Percentiles rank a stretch among this genome's conserved stretches.
These are phyloP conservation scores for Xylaria scruposa DNA, from an alignment of 495 filamentous ascomycete species.

Conservation along the genomic window DNA sequence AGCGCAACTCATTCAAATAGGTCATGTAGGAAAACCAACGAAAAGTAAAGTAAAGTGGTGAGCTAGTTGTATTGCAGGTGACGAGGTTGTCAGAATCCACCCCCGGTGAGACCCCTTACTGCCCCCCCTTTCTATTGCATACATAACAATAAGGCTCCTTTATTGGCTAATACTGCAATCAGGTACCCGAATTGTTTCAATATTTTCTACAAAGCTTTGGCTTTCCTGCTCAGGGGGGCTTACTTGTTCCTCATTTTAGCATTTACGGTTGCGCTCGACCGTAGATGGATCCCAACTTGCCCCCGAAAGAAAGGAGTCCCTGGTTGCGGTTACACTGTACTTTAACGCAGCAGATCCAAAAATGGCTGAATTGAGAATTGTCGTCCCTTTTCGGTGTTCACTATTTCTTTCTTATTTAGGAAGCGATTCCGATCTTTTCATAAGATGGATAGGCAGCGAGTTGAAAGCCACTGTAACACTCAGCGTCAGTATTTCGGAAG, in stretches of 20 bases:
- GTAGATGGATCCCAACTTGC: conserved; percentile 25
- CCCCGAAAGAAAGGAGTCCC: conserved; percentile 37
- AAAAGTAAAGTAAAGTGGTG: too few species aligned
- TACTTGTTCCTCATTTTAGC: conserved; percentile 30
- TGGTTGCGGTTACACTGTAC: conserved; percentile 42
- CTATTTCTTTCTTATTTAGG: background rate
- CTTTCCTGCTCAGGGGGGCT: conserved; percentile 30
- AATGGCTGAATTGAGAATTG: conserved; percentile 51
- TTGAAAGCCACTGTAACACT: conserved; percentile 31
- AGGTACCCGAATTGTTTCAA: background rate
- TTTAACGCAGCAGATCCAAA: conserved; percentile 49
- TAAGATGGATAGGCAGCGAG: conserved; percentile 46
- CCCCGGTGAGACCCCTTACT: too few species aligned
- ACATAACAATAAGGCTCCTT: too few species aligned
- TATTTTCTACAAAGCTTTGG: conserved; percentile 27
- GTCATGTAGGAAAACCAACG: too few species aligned
- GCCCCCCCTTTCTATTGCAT: too few species aligned
- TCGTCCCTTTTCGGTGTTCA: background rate
- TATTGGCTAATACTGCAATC: too few species aligned
- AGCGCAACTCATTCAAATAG: too few species aligned
- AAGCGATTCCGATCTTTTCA: conserved; percentile 26
- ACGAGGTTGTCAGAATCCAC: too few species aligned
- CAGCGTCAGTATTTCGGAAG: background rate
- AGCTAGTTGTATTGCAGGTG: too few species aligned
- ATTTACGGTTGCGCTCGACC: conserved; percentile 17